Conservation (phyloP, 2,329 filamentous ascomycete genomes). For the Seiridium cupressi region DNA sequence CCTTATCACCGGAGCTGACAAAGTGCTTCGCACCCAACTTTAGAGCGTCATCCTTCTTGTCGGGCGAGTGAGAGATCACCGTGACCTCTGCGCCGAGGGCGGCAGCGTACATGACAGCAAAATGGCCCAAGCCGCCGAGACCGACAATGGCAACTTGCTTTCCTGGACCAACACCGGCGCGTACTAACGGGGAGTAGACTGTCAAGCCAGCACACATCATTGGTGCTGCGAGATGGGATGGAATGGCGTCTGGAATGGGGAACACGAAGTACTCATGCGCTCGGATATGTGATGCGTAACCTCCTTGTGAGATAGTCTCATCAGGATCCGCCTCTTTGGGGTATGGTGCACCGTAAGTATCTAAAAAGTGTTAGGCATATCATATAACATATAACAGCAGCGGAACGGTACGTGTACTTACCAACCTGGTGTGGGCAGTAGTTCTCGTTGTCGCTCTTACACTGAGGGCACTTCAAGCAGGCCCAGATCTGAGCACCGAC, state of each 20-base stretch:
- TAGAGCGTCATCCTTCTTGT: slow-evolving; percentile 58
- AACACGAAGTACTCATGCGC: slow-evolving; percentile 58
- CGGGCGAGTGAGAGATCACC: slow-evolving; percentile 58
- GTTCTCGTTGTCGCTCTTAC: slow-evolving; percentile 48
- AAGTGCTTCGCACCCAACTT: slow-evolving; percentile 62
- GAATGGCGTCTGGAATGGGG: slow-evolving; percentile 53
- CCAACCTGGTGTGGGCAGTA: slow-evolving; percentile 45
- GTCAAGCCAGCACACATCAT: slow-evolving; percentile 80
- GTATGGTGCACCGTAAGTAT: slow-evolving; percentile 59
- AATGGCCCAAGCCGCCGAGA: slow-evolving; percentile 72
- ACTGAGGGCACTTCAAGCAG: slow-evolving; percentile 50
- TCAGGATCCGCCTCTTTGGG: slow-evolving; percentile 52
- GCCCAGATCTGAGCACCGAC: slow-evolving; percentile 60
- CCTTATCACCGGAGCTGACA: slow-evolving; percentile 44
- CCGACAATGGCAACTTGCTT: slow-evolving; percentile 71
- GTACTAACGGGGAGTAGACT: slow-evolving; percentile 65
- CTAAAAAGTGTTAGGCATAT: slow-evolving; percentile 14
- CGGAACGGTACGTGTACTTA: too few relatives aligned
- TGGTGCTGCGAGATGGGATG: slow-evolving; percentile 54
- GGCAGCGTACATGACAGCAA: slow-evolving; percentile 68
- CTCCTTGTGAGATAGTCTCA: slow-evolving; percentile 65
- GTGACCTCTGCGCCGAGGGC: slow-evolving; percentile 68
- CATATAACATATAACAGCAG: too few relatives aligned
- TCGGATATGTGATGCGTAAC: slow-evolving; percentile 49
- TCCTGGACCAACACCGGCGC: slow-evolving; percentile 66